Evolutionary conservation across 2,329 filamentous ascomycete species (phyloP).

Genomic region (Fusarium duplospermum): DNA sequence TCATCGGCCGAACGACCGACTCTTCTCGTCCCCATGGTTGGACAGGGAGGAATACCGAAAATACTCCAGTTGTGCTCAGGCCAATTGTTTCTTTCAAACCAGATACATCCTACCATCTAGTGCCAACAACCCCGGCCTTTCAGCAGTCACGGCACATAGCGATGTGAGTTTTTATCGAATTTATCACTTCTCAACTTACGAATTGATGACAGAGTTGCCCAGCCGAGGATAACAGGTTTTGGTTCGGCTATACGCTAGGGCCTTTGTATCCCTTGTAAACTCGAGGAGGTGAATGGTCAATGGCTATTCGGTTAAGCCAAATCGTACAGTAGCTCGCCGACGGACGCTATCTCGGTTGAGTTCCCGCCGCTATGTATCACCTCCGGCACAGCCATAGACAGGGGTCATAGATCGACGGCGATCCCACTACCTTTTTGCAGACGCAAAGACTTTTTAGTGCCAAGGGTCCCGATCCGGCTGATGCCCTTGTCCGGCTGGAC

Average conservation of each 20-base stretch:
- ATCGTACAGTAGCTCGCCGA: constrained; percentile 5
- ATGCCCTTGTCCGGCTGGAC: constrained; percentile 7
- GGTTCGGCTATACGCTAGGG: background rate
- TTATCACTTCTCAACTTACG: constrained; percentile 13
- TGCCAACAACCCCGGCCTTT: background rate
- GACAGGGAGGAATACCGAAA: background rate
- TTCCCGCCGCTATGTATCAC: constrained; percentile 1
- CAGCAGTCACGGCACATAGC: background rate
- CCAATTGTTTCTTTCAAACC: constrained; percentile 1
- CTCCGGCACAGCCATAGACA: background rate
- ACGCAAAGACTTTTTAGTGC: constrained; percentile 8
- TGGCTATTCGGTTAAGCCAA: background rate
- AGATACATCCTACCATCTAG: background rate
- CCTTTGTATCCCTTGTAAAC: background rate
- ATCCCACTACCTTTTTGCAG: constrained; percentile 13
- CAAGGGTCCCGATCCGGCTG: constrained; percentile 2
- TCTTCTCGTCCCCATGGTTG: background rate
- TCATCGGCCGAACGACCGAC: background rate
- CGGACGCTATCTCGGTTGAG: constrained; percentile 17
- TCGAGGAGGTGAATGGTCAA: constrained; percentile 8
- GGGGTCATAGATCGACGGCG: constrained; percentile 21
- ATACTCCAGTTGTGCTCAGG: background rate
- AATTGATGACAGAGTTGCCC: background rate
- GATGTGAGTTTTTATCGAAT: background rate
- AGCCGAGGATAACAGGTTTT: background rate